These are phyloP conservation scores for Mortierella hygrophila DNA, from an alignment of 192 early-diverging fungal species.

Conservation along the genomic window DNA sequence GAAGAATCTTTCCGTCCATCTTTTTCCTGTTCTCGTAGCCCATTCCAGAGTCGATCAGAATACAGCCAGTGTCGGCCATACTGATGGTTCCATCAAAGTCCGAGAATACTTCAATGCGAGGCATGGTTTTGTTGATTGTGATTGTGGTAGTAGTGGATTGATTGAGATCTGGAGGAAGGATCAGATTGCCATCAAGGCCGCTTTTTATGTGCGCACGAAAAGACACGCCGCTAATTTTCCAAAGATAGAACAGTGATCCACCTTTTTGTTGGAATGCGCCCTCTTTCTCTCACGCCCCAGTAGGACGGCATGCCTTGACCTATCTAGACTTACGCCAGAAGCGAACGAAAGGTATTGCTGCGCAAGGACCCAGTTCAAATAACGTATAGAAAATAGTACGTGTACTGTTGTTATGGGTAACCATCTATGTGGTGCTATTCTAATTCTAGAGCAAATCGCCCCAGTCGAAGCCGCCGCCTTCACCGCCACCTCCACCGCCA, in stretches of 20 bases:
- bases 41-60: constrained; percentile 64
- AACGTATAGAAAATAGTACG: background rate
- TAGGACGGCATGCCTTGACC: background rate
- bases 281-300: background rate
- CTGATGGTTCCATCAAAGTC: constrained; percentile 70
- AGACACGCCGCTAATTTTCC: background rate
- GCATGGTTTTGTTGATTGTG: constrained; percentile 22
- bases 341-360: too few relatives aligned
- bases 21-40: constrained; percentile 55
- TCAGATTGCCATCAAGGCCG: background rate
- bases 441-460: constrained; percentile 24
- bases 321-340: background rate
- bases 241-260: background rate
- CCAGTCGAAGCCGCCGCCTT: constrained; percentile 39
- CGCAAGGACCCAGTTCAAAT: background rate
- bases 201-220: background rate
- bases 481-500: constrained; percentile 17
- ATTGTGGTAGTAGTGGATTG: background rate
- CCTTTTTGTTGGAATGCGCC: background rate
- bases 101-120: constrained; percentile 63
- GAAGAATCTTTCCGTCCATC: constrained; percentile 57
- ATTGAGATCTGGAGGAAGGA: background rate
- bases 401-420: background rate
- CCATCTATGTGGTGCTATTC: background rate
- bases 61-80: constrained; percentile 62